These are phyloP conservation scores for Magnaporthales sp. DNA, from an alignment of 2,329 filamentous ascomycete species.

Conservation along the genomic window DNA sequence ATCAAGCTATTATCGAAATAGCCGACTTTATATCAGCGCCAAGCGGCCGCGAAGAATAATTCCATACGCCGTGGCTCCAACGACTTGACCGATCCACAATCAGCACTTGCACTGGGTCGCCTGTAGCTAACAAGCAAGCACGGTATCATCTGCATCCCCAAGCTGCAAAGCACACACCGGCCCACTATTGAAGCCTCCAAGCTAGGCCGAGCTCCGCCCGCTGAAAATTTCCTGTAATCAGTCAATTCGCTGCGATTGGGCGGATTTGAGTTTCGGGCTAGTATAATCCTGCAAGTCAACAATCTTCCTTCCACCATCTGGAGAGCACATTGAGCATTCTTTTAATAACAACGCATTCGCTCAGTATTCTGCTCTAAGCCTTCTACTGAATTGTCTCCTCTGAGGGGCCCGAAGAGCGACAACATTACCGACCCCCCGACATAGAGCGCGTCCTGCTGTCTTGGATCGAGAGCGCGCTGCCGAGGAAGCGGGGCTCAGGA, in stretches of 20 bases:
- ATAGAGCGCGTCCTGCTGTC: slow-evolving; percentile 2
- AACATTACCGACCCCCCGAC: not conserved
- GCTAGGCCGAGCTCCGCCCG: not conserved
- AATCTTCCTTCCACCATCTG: not conserved
- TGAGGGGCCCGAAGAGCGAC: not conserved
- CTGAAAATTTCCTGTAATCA: not conserved
- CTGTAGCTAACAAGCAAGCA: not conserved
- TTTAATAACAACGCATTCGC: not conserved
- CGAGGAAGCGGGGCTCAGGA: not conserved
- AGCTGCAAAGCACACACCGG: not conserved
- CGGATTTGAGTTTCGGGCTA: not conserved
- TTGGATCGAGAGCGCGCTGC: slow-evolving; percentile 1
- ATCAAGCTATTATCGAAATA: not conserved
- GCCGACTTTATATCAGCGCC: not conserved
- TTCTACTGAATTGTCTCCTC: not conserved
- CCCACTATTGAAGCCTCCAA: not conserved
- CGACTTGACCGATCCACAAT: not conserved
- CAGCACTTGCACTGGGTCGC: not conserved
- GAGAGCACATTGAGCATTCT: no score
- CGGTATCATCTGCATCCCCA: not conserved
- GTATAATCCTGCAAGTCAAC: not conserved
- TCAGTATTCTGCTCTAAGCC: not conserved
- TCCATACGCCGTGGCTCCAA: not conserved
- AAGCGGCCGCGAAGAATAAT: not conserved
- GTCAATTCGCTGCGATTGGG: not conserved